These are phyloP conservation scores for Physcia stellaris DNA, from an alignment of 495 filamentous ascomycete species.

Conservation along the genomic window DNA sequence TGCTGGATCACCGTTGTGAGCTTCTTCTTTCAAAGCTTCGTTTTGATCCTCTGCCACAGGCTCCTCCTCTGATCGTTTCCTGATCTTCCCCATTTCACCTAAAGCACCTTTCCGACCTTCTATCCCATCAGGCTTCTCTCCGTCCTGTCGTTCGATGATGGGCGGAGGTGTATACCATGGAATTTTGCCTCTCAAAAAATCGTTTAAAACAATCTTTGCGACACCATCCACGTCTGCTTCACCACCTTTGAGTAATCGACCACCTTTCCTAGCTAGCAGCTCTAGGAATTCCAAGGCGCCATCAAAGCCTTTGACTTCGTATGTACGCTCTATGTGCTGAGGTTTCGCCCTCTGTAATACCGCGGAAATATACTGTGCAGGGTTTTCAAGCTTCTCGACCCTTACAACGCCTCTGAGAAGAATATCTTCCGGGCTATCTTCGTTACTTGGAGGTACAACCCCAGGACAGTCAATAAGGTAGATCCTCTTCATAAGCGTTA, in stretches of 20 bases:
- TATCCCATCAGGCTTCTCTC: constrained; percentile 40
- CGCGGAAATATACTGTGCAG: constrained; percentile 85
- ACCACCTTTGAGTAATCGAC: constrained; percentile 72
- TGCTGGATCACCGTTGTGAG: too few species aligned
- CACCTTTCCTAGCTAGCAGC: constrained; percentile 73
- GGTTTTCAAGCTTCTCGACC: constrained; percentile 89
- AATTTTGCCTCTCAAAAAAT: constrained; percentile 87
- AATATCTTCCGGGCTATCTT: constrained; percentile 75
- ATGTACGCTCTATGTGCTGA: constrained; percentile 84
- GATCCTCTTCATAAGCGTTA: constrained; percentile 92
- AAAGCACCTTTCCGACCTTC: constrained; percentile 33
- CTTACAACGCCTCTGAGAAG: constrained; percentile 84
- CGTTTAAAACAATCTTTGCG: constrained; percentile 89
- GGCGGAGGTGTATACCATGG: constrained; percentile 91
- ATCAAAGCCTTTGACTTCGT: constrained; percentile 64
- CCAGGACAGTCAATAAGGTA: constrained; percentile 96
- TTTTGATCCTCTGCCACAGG: constrained; percentile 25
- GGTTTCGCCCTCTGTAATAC: constrained; percentile 66
- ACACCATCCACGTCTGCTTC: constrained; percentile 89
- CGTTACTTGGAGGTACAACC: constrained; percentile 74
- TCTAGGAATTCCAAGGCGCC: constrained; percentile 75
- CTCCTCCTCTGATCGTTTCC: too few species aligned
- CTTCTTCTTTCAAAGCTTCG: too few species aligned
- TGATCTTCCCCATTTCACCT: constrained; percentile 49
- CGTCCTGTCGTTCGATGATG: constrained; percentile 35